These are phyloP conservation scores for Coprinopsis sp. DNA, from an alignment of 768 basidiomycete species.

Conservation along the genomic window DNA sequence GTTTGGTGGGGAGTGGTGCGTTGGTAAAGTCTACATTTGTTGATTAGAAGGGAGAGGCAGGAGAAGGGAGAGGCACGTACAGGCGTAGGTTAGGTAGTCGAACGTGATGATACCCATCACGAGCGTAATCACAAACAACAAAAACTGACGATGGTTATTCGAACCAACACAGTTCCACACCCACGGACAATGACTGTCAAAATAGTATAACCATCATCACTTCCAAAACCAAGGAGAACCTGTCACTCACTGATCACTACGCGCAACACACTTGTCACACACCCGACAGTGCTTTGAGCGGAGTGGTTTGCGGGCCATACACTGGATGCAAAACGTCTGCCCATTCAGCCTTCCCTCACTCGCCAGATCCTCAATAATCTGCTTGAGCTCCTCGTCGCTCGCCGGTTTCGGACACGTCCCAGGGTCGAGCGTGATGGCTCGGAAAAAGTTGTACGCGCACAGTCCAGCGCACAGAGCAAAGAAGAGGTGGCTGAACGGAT, in stretches of 20 bases:
- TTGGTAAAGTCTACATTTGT: constrained; percentile 50
- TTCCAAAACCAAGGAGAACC: constrained; percentile 5
- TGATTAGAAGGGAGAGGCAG: background rate
- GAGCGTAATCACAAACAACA: constrained; percentile 85
- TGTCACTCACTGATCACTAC: constrained; percentile 83
- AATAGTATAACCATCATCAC: background rate
- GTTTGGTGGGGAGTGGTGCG: constrained; percentile 31
- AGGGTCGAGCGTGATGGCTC: constrained; percentile 82
- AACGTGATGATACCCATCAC: constrained; percentile 78
- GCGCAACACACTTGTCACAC: constrained; percentile 84
- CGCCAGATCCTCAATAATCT: constrained; percentile 91
- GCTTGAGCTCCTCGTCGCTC: constrained; percentile 80
- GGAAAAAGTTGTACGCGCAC: constrained; percentile 89
- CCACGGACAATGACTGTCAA: constrained; percentile 90
- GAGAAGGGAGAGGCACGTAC: constrained; percentile 43
- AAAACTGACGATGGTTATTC: constrained; percentile 93
- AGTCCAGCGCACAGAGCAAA: constrained; percentile 68
- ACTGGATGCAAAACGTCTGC: constrained; percentile 93
- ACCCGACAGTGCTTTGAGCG: constrained; percentile 93
- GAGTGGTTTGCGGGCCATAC: constrained; percentile 91
- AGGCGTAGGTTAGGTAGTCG: constrained; percentile 78
- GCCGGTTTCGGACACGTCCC: constrained; percentile 79
- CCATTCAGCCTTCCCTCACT: constrained; percentile 87
- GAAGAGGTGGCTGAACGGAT: constrained; percentile 68
- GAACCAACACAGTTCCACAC: constrained; percentile 97